These are phyloP conservation scores for Suillus lakei DNA, from an alignment of 768 basidiomycete species.

Conservation along the genomic window DNA sequence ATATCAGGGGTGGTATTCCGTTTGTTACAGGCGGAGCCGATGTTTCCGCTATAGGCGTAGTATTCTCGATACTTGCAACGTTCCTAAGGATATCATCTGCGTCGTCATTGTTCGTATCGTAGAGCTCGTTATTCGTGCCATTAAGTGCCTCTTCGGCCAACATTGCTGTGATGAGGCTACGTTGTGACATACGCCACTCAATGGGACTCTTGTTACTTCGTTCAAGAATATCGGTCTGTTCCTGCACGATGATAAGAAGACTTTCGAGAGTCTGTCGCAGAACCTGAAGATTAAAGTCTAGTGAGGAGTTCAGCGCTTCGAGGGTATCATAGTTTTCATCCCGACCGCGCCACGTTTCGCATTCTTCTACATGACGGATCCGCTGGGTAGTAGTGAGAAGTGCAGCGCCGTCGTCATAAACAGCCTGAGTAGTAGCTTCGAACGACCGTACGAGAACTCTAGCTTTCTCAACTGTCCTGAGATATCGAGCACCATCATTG, in stretches of 20 bases:
- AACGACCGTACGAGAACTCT: constrained; percentile 50
- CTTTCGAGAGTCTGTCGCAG: constrained; percentile 44
- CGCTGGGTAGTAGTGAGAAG: constrained; percentile 47
- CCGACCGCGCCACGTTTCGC: constrained; percentile 27
- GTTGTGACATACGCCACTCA: constrained; percentile 52
- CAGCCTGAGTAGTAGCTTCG: constrained; percentile 52
- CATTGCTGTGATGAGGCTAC: constrained; percentile 38
- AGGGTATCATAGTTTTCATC: constrained; percentile 32
- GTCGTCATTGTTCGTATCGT: constrained; percentile 16
- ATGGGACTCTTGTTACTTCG: constrained; percentile 44
- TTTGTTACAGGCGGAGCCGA: constrained; percentile 17
- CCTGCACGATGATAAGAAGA: constrained; percentile 41
- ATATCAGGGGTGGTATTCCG: constrained; percentile 13
- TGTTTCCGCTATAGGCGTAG: constrained; percentile 3
- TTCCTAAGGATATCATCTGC: constrained; percentile 17
- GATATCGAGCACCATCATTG: constrained; percentile 41
- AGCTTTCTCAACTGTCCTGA: constrained; percentile 49
- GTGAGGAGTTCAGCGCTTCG: constrained; percentile 32
- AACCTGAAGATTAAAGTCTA: constrained; percentile 40
- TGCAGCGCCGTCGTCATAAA: constrained; percentile 52
- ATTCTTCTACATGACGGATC: constrained; percentile 30
- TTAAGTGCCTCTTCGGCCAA: constrained; percentile 26
- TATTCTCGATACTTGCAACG: constrained; percentile 14
- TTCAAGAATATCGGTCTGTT: constrained; percentile 45
- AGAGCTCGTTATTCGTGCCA: constrained; percentile 12